A percentile compares a stretch with the other conserved stretches of the same genome.
Conservation (phyloP, 2,329 filamentous ascomycete species). For the Cadophora sp. region DNA sequence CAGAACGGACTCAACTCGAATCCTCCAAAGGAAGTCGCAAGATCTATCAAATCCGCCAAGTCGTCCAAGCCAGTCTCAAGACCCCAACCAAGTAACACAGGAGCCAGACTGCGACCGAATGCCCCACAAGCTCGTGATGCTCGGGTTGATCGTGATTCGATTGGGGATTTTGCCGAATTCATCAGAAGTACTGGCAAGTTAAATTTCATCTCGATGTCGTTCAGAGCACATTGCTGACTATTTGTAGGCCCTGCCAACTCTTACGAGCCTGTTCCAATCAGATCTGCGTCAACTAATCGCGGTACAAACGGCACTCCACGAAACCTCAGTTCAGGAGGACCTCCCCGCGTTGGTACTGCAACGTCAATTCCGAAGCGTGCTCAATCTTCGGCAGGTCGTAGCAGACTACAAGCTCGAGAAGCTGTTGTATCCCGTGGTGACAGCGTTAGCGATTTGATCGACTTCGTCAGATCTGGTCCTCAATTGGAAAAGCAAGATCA, state of each 20-base stretch:
- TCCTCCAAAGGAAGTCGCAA: conserved; percentile 27
- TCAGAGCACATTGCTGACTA: background rate
- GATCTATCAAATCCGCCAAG: conserved; percentile 28
- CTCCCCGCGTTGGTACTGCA: conserved; percentile 26
- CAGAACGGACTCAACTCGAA: conserved; percentile 35
- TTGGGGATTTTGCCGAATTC: conserved; percentile 86
- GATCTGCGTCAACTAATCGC: conserved; percentile 44
- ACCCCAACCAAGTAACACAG: conserved; percentile 28
- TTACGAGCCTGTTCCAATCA: conserved; percentile 34
- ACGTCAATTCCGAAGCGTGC: conserved; percentile 37
- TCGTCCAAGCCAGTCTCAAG: conserved; percentile 25
- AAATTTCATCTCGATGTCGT: background rate
- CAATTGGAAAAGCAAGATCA: conserved; percentile 61
- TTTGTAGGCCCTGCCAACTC: conserved; percentile 62
- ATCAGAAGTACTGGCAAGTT: conserved; percentile 72
- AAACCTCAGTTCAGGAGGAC: conserved; percentile 35
- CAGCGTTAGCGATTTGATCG: conserved; percentile 86
- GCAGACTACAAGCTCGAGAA: conserved; percentile 74
- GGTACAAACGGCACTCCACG: conserved; percentile 41
- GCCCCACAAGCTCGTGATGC: conserved; percentile 69
- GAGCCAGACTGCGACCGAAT: conserved; percentile 35
- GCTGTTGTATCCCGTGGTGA: conserved; percentile 66
- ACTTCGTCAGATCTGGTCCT: conserved; percentile 90
- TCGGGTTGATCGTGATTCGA: conserved; percentile 72
- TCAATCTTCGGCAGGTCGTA: conserved; percentile 50